Evolutionary conservation across 1,139 yeast species (phyloP).

Genomic region (Hyphopichia fennica): DNA sequence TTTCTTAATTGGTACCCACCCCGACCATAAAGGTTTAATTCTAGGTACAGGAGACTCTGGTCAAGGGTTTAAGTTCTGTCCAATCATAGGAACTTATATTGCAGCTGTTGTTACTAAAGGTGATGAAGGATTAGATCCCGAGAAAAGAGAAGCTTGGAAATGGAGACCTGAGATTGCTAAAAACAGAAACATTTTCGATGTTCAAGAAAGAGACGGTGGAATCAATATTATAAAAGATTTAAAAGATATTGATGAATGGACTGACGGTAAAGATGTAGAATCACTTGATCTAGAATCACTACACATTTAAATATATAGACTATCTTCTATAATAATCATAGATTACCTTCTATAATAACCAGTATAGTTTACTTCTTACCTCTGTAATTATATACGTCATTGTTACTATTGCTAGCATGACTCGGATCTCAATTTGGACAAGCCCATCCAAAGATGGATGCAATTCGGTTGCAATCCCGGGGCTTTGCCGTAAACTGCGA

Average conservation of each 20-base stretch:
- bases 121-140: constrained; percentile 11
- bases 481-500: too few relatives aligned
- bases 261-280: constrained; percentile 4
- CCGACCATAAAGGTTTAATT: constrained; percentile 13
- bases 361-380: too few relatives aligned
- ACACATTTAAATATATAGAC: background rate
- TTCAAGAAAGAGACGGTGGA: constrained; percentile 28
- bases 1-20: constrained; percentile 20
- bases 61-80: constrained; percentile 43
- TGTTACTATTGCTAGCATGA: too few relatives aligned
- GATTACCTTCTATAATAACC: too few relatives aligned
- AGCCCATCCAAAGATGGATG: too few relatives aligned
- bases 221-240: constrained; percentile 20
- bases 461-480: too few relatives aligned
- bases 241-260: constrained; percentile 20
- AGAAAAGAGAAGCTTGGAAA: constrained; percentile 16
- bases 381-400: too few relatives aligned
- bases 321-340: too few relatives aligned
- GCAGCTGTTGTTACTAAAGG: constrained; percentile 16
- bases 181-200: constrained; percentile 10
- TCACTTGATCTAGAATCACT: background rate
- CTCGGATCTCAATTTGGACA: too few relatives aligned
- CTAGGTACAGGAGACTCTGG: constrained; percentile 39
- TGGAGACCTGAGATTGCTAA: constrained; percentile 22
- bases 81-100: constrained; percentile 40